Evolutionary conservation across 1,284 basidiomycete species (phyloP).

Genomic region (Schizopora paradoxa): DNA sequence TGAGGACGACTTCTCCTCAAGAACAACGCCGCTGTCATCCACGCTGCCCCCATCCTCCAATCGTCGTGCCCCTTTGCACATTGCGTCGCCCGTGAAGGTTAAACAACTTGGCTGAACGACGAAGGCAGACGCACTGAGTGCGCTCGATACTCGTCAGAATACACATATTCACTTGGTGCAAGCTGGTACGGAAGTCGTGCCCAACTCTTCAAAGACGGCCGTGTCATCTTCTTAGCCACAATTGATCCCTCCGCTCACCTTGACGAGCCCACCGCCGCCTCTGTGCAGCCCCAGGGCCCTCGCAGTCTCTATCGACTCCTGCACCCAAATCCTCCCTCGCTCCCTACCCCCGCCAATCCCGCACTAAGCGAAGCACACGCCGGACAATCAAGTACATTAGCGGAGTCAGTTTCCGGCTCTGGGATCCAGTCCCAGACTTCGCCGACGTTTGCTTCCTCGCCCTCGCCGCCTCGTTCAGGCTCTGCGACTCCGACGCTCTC

Average conservation of each 20-base stretch:
- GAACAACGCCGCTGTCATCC: neutral
- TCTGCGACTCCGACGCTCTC: neutral
- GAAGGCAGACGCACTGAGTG: neutral
- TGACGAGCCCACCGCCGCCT: slow-evolving; percentile 14
- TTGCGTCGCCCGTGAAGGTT: neutral
- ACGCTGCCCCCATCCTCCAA: neutral
- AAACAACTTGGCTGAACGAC: neutral
- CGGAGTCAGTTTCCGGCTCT: too few species aligned
- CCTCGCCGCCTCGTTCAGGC: neutral
- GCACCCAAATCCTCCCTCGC: slow-evolving; percentile 1
- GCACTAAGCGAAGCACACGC: neutral
- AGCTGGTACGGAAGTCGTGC: neutral
- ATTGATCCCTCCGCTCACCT: slow-evolving; percentile 17
- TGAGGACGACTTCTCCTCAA: too few species aligned
- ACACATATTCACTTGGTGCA: neutral
- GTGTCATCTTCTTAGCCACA: slow-evolving; percentile 4
- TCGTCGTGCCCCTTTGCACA: neutral
- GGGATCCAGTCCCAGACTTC: neutral
- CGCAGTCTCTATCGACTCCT: slow-evolving; percentile 5
- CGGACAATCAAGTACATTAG: neutral
- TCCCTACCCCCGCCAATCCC: neutral
- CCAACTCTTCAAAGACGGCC: neutral
- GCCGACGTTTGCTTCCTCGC: neutral
- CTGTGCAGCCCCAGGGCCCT: slow-evolving; percentile 17
- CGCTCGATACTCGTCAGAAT: neutral